phyloP scores from a whole-genome alignment of 176 grass and related monocot species.

The sorghum (Sorghum bicolor) region Sorghum_bicolor_NCBIv3 NC_012875.2:56890001-56890500 shows the following conservation, averaged over 20 bases:
- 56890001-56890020: neutral
- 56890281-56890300: neutral
- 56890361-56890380: neutral
- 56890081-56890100: neutral
- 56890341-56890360: neutral
- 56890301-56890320: neutral
- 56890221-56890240: no score
- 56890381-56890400: neutral
- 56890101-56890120: neutral
- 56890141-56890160: neutral
- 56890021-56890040: neutral
- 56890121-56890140: neutral
- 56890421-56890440: neutral
- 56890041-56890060: neutral
- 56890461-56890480: neutral
- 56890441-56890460: neutral
- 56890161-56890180: neutral
- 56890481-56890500: constrained; percentile 1
- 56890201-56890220: no score
- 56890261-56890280: no score
- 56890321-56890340: neutral
- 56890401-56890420: neutral
- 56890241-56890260: no score
- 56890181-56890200: no score
- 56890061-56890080: neutral